These are phyloP conservation scores for Kwoniella dendrophila DNA, from an alignment of 768 basidiomycete species.

Conservation along the genomic window DNA sequence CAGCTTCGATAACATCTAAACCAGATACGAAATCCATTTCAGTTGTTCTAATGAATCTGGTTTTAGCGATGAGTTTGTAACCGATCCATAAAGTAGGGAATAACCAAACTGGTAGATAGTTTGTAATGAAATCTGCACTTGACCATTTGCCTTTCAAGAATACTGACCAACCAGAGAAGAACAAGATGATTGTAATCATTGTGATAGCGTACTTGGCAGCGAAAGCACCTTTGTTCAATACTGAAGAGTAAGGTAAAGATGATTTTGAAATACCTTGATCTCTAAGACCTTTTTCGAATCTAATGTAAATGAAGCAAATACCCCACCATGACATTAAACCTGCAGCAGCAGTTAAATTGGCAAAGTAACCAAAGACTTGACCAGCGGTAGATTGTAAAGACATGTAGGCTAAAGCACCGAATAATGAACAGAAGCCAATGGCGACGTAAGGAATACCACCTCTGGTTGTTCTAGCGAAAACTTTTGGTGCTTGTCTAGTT, in stretches of 20 bases:
- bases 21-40: conserved; percentile 86
- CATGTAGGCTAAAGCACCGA: conserved; percentile 73
- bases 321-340: conserved; percentile 76
- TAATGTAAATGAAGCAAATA: conserved; percentile 73
- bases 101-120: conserved; percentile 62
- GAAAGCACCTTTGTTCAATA: conserved; percentile 60
- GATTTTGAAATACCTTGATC: conserved; percentile 74
- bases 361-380: conserved; percentile 73
- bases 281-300: conserved; percentile 82
- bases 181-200: conserved; percentile 53
- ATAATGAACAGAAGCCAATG: conserved; percentile 68
- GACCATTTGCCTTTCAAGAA: conserved; percentile 64
- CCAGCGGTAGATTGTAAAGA: conserved; percentile 68
- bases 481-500: conserved; percentile 75
- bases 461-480: conserved; percentile 71
- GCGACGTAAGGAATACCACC: conserved; percentile 76
- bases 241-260: conserved; percentile 70
- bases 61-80: conserved; percentile 64
- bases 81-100: conserved; percentile 73
- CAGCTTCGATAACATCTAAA: conserved; percentile 71
- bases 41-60: conserved; percentile 59
- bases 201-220: conserved; percentile 56
- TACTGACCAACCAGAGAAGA: conserved; percentile 57
- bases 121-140: conserved; percentile 74
- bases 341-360: conserved; percentile 66